Conservation (phyloP, 2,329 filamentous ascomycete genomes). For the Cordyceps farinosa region DNA sequence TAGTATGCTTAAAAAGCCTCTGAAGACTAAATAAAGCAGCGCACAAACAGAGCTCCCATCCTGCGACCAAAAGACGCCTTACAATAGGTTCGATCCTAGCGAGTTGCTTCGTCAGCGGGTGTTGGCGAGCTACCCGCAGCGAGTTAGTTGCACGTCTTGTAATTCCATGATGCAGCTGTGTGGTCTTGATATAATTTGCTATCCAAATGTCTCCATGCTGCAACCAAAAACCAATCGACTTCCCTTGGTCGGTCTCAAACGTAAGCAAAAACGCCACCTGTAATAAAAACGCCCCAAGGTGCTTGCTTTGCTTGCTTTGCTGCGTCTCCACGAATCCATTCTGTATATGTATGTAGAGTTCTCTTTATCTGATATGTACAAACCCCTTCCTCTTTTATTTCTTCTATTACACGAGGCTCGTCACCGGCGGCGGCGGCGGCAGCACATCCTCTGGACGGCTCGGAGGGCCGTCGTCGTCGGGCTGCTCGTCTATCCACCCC, state of each 20-base stretch:
- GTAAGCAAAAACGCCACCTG: background rate
- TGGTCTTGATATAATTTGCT: background rate
- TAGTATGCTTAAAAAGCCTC: too few species aligned
- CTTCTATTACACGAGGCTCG: background rate
- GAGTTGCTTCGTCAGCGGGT: too few species aligned
- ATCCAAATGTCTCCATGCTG: background rate
- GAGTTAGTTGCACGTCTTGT: too few species aligned
- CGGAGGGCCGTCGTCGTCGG: background rate
- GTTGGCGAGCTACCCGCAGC: too few species aligned
- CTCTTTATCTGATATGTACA: background rate
- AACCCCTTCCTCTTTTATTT: background rate
- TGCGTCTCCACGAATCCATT: background rate
- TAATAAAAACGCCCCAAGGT: background rate
- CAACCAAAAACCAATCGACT: too few species aligned
- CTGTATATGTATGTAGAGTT: background rate
- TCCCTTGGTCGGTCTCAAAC: too few species aligned
- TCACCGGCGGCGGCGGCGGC: background rate
- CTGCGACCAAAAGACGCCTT: too few species aligned
- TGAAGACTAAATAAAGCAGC: too few species aligned
- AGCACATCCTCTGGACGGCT: background rate
- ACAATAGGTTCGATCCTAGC: too few species aligned
- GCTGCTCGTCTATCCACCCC: slow-evolving; percentile 28
- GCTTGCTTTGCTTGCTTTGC: background rate
- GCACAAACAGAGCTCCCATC: too few species aligned
- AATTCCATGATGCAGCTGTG: too few species aligned